phyloP scores from a whole-genome alignment of 2,329 filamentous ascomycete genomes.

The Cryoendolithus antarcticus region DNA sequence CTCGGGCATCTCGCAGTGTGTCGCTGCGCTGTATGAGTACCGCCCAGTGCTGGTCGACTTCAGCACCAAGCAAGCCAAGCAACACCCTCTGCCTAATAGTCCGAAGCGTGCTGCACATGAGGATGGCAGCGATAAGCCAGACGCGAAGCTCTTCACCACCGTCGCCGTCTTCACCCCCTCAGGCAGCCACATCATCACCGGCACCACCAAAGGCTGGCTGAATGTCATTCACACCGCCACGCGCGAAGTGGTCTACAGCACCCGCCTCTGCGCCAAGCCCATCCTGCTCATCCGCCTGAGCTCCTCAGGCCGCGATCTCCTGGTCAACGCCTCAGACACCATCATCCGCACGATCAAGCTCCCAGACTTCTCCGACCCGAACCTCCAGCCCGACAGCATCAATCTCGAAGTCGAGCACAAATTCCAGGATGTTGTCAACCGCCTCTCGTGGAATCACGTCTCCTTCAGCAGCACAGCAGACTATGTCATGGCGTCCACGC shows the following conservation, averaged over 20 bases:
- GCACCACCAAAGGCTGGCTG: slow-evolving; percentile 89
- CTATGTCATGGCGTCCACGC: slow-evolving; percentile 91
- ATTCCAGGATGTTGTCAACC: slow-evolving; percentile 94
- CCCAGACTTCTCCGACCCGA: slow-evolving; percentile 52
- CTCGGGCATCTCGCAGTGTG: slow-evolving; percentile 72
- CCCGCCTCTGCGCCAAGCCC: slow-evolving; percentile 73
- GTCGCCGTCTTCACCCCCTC: slow-evolving; percentile 77
- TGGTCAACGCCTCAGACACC: slow-evolving; percentile 87
- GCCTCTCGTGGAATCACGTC: slow-evolving; percentile 91
- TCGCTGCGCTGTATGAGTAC: slow-evolving; percentile 87
- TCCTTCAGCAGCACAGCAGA: slow-evolving; percentile 90
- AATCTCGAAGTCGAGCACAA: slow-evolving; percentile 91
- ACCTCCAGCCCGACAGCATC: slow-evolving; percentile 73
- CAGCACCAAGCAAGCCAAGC: slow-evolving; percentile 47
- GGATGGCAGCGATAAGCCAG: slow-evolving; percentile 75
- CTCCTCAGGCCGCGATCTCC: slow-evolving; percentile 69
- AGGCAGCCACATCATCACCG: slow-evolving; percentile 80
- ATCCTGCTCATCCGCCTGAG: slow-evolving; percentile 81
- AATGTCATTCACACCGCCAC: slow-evolving; percentile 85
- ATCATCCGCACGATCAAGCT: slow-evolving; percentile 88
- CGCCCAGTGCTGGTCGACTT: slow-evolving; percentile 75
- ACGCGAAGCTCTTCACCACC: slow-evolving; percentile 90
- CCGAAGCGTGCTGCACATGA: slow-evolving; percentile 63
- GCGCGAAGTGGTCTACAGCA: slow-evolving; percentile 75
- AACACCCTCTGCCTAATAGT: slow-evolving; percentile 60